Evolutionary conservation across 2,329 filamentous ascomycete genomes (phyloP).

Genomic region (Incumbomyces delicatus): DNA sequence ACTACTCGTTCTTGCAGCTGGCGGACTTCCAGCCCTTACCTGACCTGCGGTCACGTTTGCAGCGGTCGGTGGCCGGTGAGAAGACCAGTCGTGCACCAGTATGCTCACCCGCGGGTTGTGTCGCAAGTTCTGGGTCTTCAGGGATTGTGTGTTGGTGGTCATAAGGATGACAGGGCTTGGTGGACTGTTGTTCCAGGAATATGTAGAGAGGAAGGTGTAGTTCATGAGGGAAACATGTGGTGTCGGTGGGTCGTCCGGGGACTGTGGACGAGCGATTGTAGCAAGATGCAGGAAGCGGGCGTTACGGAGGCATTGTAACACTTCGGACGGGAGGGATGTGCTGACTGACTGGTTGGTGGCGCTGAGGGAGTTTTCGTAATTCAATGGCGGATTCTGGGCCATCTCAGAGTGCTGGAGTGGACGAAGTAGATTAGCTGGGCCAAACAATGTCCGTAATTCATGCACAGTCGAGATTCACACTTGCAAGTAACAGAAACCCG

Average conservation of each 20-base stretch:
- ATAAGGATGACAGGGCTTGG: slow-evolving; percentile 78
- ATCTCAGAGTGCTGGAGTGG: slow-evolving; percentile 21
- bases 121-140: slow-evolving; percentile 65
- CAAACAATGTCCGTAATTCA: no score
- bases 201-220: slow-evolving; percentile 79
- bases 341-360: slow-evolving; percentile 62
- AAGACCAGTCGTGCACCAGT: slow-evolving; percentile 97
- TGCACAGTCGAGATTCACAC: no score
- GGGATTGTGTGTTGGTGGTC: slow-evolving; percentile 70
- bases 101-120: slow-evolving; percentile 81
- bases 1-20: slow-evolving; percentile 55
- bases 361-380: slow-evolving; percentile 60
- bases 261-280: slow-evolving; percentile 48
- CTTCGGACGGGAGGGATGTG: slow-evolving; percentile 66
- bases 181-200: slow-evolving; percentile 9
- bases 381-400: slow-evolving; percentile 56
- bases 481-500: no score
- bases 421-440: background rate
- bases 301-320: slow-evolving; percentile 85
- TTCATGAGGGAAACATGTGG: slow-evolving; percentile 98
- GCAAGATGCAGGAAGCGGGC: slow-evolving; percentile 94
- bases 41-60: slow-evolving; percentile 39
- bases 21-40: slow-evolving; percentile 50
- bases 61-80: slow-evolving; percentile 74
- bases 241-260: slow-evolving; percentile 46